Evolutionary conservation across 1,139 yeast species (phyloP), one percentile per base, ranked within the genome.

Genomic region (Insectozyma bohioensis): DNA sequence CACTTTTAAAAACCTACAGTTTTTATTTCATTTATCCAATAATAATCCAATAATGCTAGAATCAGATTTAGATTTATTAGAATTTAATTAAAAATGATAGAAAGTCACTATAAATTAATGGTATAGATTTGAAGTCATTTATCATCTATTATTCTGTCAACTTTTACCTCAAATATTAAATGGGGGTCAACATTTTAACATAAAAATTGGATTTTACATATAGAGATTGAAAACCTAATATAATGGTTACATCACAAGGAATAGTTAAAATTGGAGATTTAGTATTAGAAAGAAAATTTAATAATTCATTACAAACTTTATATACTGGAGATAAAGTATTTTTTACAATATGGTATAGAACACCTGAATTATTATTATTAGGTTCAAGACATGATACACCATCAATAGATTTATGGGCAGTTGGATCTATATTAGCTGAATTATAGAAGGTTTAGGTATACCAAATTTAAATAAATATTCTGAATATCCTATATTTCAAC

Each of bases 311-410:
- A 24, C 97, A 92, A 52, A 81, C 95, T 27, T 67, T 94, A 17
- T 92, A 85, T 51, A 77, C 94, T 8, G 97, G 97, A 20, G 98
- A 92, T 58, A 92, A 92, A 59, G 97, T 94, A 12, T 98, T 92
- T 34, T 98, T 92, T 7, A 92, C 98, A 0, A 92, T 92, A 40
- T 92, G 98, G 98, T 92, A 92, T 56, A 72, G 98, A 44, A 97
- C 98, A 0, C 97, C 98, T 0, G 98, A 92, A 54, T 65, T 92
- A 28, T n/a, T n/a, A n/a, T 64, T 92, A 24, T 61, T 92, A 24
- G 98, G 98, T 0, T 88, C 95, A 1, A 67, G 96, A 30, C 96
- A 92, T 60, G 92, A 92, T 54, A 85, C 97, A 0, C 95, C 97
- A 0, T 92, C 97, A 0, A 84, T 92, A 28, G 97, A 92, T 58